Percentiles rank a stretch among this genome's conserved stretches.
Evolutionary conservation across 768 basidiomycete species (phyloP).

Genomic region (Coprinopsis strossmayeri): DNA sequence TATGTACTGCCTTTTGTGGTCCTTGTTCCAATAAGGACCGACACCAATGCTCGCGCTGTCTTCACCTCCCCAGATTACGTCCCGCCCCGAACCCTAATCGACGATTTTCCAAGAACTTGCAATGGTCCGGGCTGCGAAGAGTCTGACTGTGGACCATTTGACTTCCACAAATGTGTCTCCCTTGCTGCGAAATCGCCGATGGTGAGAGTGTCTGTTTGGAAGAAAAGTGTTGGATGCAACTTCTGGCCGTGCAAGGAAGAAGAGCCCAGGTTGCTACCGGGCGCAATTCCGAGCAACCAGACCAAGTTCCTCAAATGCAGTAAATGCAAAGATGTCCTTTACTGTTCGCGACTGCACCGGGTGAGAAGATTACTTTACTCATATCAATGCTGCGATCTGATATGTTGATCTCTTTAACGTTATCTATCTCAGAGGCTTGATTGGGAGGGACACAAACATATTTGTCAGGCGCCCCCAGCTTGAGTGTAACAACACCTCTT

Average conservation of each 20-base stretch:
- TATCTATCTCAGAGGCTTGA: too few species aligned
- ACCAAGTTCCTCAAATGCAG: constrained; percentile 11
- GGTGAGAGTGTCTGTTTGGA: constrained; percentile 9
- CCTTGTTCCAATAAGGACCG: constrained; percentile 4
- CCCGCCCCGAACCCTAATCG: constrained; percentile 11
- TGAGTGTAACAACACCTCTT: too few species aligned
- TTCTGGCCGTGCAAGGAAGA: constrained; percentile 13
- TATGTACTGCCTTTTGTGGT: constrained; percentile 17
- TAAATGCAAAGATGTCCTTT: constrained; percentile 16
- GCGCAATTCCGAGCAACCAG: background rate
- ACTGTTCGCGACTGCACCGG: constrained; percentile 15
- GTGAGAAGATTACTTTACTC: constrained; percentile 11
- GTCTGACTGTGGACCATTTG: constrained; percentile 14
- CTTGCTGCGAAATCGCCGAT: constrained; percentile 10
- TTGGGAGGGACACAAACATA: too few species aligned
- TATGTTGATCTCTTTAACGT: too few species aligned
- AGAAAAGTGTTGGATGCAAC: constrained; percentile 14
- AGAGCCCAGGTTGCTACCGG: background rate
- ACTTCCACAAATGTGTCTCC: constrained; percentile 12
- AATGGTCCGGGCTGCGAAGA: constrained; percentile 5
- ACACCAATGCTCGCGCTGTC: constrained; percentile 11
- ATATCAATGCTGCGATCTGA: too few species aligned
- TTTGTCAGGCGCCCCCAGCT: too few species aligned
- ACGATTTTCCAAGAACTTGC: constrained; percentile 14
- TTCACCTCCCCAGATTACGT: constrained; percentile 13